These are phyloP conservation scores for Phytophthora multivora DNA, from an alignment of 352 stramenopile genomes.

Conservation along the genomic window DNA sequence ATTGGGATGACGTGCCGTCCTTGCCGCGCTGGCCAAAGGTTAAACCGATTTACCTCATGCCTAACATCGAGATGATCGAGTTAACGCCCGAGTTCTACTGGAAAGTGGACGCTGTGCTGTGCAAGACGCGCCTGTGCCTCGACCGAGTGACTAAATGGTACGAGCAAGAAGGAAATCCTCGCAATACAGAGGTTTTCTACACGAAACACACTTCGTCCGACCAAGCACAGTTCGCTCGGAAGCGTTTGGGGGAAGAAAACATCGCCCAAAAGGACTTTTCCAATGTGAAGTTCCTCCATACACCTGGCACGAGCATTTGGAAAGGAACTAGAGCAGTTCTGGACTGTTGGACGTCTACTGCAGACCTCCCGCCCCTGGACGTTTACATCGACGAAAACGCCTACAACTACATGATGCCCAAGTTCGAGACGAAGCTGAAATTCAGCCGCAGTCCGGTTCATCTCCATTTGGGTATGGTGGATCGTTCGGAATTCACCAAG, in stretches of 20 bases:
- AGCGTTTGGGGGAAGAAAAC: conserved; percentile 16
- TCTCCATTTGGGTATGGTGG: conserved; percentile 29
- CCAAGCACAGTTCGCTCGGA: conserved; percentile 29
- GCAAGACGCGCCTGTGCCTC: conserved; percentile 57
- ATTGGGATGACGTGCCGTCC: conserved; percentile 40
- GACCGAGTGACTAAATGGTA: conserved; percentile 51
- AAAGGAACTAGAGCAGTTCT: conserved; percentile 62
- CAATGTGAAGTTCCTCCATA: conserved; percentile 52
- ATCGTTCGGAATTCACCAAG: conserved; percentile 41
- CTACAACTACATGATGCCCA: conserved; percentile 25
- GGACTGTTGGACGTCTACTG: conserved; percentile 51
- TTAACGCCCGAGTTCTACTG: conserved; percentile 50
- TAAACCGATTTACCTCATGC: conserved; percentile 57
- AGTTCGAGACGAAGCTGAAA: conserved; percentile 18
- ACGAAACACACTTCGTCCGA: conserved; percentile 58
- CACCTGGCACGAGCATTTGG: conserved; percentile 43
- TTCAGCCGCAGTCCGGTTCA: conserved; percentile 34
- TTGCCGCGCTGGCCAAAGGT: conserved; percentile 28
- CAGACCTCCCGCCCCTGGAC: conserved; percentile 47
- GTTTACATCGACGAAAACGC: conserved; percentile 36
- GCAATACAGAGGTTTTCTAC: conserved; percentile 42
- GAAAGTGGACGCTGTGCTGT: conserved; percentile 56
- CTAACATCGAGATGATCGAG: conserved; percentile 67
- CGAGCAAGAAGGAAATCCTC: conserved; percentile 49
- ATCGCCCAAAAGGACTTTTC: conserved; percentile 44